phyloP scores from a whole-genome alignment of 768 basidiomycete species.

The Suillus bovinus region DNA sequence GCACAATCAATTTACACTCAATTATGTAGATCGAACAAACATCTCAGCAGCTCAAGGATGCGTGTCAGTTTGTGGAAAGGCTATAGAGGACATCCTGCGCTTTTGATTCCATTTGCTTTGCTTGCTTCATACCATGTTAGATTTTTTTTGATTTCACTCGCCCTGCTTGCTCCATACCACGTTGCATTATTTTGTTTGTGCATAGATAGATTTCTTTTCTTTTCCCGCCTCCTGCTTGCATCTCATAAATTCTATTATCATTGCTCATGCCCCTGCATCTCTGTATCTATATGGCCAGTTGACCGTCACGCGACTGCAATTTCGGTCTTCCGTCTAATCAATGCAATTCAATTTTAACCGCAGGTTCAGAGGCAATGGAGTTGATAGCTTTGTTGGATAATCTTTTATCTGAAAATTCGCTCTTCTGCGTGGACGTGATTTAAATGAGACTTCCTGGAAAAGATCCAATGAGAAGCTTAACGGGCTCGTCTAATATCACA shows the following conservation, averaged over 20 bases:
- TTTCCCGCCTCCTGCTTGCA: background rate
- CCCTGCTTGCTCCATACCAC: background rate
- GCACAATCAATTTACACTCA: background rate
- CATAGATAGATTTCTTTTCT: background rate
- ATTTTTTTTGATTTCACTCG: background rate
- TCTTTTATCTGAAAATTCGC: background rate
- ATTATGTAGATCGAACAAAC: slow-evolving; percentile 20
- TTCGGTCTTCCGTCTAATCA: background rate
- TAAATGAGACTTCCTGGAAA: background rate
- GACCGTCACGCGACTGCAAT: background rate
- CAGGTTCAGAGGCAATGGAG: background rate
- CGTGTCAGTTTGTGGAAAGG: slow-evolving; percentile 15
- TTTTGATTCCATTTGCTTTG: background rate
- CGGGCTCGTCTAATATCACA: background rate
- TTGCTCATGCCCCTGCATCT: background rate
- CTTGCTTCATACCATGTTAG: background rate
- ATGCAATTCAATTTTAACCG: background rate
- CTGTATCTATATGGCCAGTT: background rate
- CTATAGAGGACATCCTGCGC: background rate
- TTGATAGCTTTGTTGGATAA: background rate
- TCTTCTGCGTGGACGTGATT: background rate
- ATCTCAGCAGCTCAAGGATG: slow-evolving; percentile 24
- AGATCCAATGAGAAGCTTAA: too few relatives aligned
- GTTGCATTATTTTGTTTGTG: background rate
- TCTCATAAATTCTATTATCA: background rate